phyloP scores from a whole-genome alignment of 2,329 filamentous ascomycete genomes.

The Ophiostoma novo-ulmi region DNA sequence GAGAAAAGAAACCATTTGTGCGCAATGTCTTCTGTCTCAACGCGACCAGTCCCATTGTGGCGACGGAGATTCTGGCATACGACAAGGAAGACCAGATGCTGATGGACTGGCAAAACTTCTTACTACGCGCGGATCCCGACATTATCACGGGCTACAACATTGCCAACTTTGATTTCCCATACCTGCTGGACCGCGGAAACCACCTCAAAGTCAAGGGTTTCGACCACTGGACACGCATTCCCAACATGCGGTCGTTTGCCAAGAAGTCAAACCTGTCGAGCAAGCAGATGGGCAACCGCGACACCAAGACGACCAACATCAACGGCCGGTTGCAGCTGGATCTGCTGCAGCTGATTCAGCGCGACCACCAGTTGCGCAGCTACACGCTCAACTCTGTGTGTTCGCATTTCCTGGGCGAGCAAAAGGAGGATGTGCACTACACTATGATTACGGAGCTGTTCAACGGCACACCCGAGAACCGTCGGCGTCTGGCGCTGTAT shows the following conservation, averaged over 20 bases:
- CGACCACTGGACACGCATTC: conserved; percentile 80
- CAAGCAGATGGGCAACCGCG: conserved; percentile 96
- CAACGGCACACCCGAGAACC: conserved; percentile 90
- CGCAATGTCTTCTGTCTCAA: conserved; percentile 95
- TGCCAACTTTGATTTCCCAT: conserved; percentile 96
- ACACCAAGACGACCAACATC: conserved; percentile 90
- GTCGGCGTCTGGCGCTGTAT: conserved; percentile 86
- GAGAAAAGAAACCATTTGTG: conserved; percentile 92
- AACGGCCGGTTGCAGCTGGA: conserved; percentile 91
- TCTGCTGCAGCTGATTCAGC: conserved; percentile 86
- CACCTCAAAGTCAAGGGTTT: conserved; percentile 77
- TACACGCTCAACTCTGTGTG: conserved; percentile 97
- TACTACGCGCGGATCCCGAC: conserved; percentile 87
- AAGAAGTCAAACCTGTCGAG: conserved; percentile 86
- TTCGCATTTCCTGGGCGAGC: conserved; percentile 89
- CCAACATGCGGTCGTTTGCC: conserved; percentile 61
- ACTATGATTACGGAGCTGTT: conserved; percentile 99
- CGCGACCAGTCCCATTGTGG: conserved; percentile 86
- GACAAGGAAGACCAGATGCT: conserved; percentile 82
- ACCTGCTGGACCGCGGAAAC: conserved; percentile 80
- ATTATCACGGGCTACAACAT: conserved; percentile 99
- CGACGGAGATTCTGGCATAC: conserved; percentile 85
- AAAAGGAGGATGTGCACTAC: conserved; percentile 98
- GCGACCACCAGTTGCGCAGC: conserved; percentile 90
- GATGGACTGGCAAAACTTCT: conserved; percentile 83